A percentile compares a stretch with the other conserved stretches of the same genome.
Evolutionary conservation across 257 asterid species (phyloP).

Genomic region (Lavandula angustifolia): DNA sequence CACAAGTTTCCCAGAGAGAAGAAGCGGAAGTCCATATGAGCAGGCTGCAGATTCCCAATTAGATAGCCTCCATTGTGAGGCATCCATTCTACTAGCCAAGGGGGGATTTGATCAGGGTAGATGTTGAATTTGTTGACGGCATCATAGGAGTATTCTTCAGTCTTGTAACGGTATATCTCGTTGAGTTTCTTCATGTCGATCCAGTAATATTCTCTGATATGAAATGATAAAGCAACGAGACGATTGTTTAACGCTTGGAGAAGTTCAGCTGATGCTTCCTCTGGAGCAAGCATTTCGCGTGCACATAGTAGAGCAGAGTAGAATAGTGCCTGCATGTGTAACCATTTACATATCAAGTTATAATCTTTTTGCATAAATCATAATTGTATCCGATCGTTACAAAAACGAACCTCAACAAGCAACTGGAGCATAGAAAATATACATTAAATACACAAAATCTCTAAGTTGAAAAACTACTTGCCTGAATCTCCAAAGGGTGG

Average conservation of each 20-base stretch:
- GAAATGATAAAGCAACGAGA: slow-evolving; percentile 71
- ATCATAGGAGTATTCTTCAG: slow-evolving; percentile 77
- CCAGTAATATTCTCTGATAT: slow-evolving; percentile 77
- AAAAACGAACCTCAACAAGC: neutral
- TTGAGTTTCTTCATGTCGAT: slow-evolving; percentile 65
- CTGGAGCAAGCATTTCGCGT: slow-evolving; percentile 74
- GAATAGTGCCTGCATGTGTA: slow-evolving; percentile 60
- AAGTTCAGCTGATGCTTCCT: slow-evolving; percentile 70
- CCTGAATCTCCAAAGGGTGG: slow-evolving; percentile 83
- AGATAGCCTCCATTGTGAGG: slow-evolving; percentile 71
- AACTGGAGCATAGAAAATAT: neutral
- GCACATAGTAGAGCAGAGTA: slow-evolving; percentile 71
- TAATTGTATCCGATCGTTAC: neutral
- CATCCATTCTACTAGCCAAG: slow-evolving; percentile 82
- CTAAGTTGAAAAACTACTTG: slow-evolving; percentile 25
- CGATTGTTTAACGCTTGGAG: slow-evolving; percentile 69
- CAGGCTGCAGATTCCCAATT: slow-evolving; percentile 76
- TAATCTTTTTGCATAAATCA: no score
- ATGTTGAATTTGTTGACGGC: slow-evolving; percentile 77
- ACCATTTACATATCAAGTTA: neutral
- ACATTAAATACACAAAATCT: neutral
- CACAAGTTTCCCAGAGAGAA: slow-evolving; percentile 75
- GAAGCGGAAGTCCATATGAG: slow-evolving; percentile 82
- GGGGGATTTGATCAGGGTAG: slow-evolving; percentile 77
- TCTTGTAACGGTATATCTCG: slow-evolving; percentile 75